phyloP scores from a whole-genome alignment of 2,329 filamentous ascomycete species.

The Xylaria polymorpha region DNA sequence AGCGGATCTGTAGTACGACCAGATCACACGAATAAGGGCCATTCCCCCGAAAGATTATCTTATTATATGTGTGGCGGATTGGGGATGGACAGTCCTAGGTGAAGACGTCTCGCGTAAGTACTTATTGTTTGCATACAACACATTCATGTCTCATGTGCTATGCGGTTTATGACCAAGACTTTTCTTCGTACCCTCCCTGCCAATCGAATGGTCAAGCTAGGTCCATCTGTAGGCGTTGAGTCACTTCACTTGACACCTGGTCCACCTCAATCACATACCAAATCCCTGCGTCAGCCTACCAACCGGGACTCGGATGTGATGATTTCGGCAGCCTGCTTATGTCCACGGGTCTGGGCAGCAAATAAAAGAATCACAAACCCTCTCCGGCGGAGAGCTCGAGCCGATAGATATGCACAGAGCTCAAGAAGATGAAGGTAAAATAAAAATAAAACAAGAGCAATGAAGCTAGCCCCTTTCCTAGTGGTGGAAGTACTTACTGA shows the following conservation, averaged over 20 bases:
- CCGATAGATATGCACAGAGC: neutral
- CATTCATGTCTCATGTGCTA: conserved; percentile 1
- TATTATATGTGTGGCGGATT: conserved; percentile 7
- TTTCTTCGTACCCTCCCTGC: neutral
- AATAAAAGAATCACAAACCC: neutral
- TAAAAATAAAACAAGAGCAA: neutral
- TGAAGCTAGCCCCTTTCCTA: neutral
- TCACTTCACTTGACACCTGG: conserved; percentile 26
- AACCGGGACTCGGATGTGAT: conserved; percentile 14
- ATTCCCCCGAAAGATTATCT: neutral
- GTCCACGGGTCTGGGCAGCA: too few species aligned
- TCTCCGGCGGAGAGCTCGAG: neutral
- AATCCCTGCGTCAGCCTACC: conserved; percentile 28
- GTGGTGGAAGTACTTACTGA: neutral
- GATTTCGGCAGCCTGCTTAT: conserved; percentile 8
- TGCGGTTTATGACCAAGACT: conserved; percentile 18
- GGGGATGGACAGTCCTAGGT: conserved; percentile 7
- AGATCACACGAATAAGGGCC: neutral
- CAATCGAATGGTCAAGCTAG: conserved; percentile 26
- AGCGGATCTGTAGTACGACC: neutral
- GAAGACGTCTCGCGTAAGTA: conserved; percentile 21
- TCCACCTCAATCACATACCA: conserved; percentile 13
- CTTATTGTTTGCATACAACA: conserved; percentile 22
- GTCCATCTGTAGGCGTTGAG: conserved; percentile 17
- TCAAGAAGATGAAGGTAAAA: neutral